Base-by-base conservation (phyloP, 768 basidiomycete genomes). In the Auricularia sp. region DNA sequence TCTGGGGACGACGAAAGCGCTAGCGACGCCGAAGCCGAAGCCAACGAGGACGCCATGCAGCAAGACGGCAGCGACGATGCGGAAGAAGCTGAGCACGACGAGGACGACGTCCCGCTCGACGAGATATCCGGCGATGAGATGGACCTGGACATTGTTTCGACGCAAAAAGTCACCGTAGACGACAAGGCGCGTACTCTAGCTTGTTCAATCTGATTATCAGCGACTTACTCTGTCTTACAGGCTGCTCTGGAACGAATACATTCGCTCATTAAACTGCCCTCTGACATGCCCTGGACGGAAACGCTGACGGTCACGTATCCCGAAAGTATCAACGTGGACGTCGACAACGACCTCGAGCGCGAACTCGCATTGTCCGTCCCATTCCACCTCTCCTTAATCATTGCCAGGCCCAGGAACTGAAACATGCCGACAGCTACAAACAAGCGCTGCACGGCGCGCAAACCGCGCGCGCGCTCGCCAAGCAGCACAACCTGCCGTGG, bases 351-450 rank as follows among this genome's bases (percentile, higher is more conserved):
- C 74, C 80, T 99, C 33, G 89, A 91, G 69, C 90, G 97, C 65
- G 97, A 99, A 76, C 84, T 98, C 53, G 91, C 93, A 18, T 98
- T 99, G 94, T 98, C 74, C 66, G 91, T 80, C 7, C 29, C 29
- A 29, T 29, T 29, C 29, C 29, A 29, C 2, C 29, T 29, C 29
- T 29, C 29, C 29, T 29, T 29, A 29, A 29, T 29, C 2, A 29
- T 29, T 29, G 29, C 2, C 29, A 29, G 29, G 29, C 29, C 29
- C 29, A 29, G 29, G 29, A 29, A 29, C 29, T 29, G 29, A 29
- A 29, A 29, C 29, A 29, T 29, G 29, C 29, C 29, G 29, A 29
- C 71, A 98, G 96, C 77, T 98, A 98, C 79, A 98, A 98, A 74
- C 91, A 98, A 76, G 94, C 95, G 3, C 79, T 98, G 0, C 87